Conservation (phyloP, 1,284 basidiomycete genomes). For the Mycena sp. region DNA sequence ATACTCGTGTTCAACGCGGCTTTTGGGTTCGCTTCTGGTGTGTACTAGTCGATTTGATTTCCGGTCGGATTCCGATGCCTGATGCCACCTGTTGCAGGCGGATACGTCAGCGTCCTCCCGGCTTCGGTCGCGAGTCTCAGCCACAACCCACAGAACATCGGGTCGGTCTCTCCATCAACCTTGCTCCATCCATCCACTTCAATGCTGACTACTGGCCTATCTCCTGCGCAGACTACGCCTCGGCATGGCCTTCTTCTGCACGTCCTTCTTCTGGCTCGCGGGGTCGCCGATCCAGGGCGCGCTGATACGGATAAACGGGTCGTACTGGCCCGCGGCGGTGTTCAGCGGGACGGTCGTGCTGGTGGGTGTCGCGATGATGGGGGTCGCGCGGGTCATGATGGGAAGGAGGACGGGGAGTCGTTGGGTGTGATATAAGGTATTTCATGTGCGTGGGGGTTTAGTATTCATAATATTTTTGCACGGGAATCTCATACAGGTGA, state of each 20-base stretch:
- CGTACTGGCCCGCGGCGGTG: conserved; percentile 29
- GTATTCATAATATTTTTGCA: too few species aligned
- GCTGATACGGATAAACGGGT: conserved; percentile 24
- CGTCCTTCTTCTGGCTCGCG: conserved; percentile 34
- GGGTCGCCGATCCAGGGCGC: conserved; percentile 34
- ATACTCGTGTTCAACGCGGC: conserved; percentile 31
- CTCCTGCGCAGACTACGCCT: conserved; percentile 22
- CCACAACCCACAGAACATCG: conserved; percentile 24
- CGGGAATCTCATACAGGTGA: too few species aligned
- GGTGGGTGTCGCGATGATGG: conserved; percentile 27
- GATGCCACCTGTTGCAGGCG: conserved; percentile 16
- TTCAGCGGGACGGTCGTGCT: conserved; percentile 30
- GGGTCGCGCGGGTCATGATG: conserved; percentile 7
- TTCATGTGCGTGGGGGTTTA: too few species aligned
- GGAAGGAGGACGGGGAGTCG: background rate
- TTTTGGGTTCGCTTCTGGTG: conserved; percentile 33
- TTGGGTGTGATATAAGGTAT: too few species aligned
- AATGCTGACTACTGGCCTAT: too few species aligned
- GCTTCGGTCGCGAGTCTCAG: conserved; percentile 24
- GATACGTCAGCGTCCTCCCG: conserved; percentile 28
- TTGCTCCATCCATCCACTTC: too few species aligned
- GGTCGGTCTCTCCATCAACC: conserved; percentile 7
- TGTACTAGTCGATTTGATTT: background rate
- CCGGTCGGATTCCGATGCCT: background rate
- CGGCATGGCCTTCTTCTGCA: conserved; percentile 32